A percentile compares a stretch with the other conserved stretches of the same genome.
These are phyloP conservation scores for Ilyonectria mors-panacis DNA, from an alignment of 2,329 filamentous ascomycete species.

Conservation along the genomic window DNA sequence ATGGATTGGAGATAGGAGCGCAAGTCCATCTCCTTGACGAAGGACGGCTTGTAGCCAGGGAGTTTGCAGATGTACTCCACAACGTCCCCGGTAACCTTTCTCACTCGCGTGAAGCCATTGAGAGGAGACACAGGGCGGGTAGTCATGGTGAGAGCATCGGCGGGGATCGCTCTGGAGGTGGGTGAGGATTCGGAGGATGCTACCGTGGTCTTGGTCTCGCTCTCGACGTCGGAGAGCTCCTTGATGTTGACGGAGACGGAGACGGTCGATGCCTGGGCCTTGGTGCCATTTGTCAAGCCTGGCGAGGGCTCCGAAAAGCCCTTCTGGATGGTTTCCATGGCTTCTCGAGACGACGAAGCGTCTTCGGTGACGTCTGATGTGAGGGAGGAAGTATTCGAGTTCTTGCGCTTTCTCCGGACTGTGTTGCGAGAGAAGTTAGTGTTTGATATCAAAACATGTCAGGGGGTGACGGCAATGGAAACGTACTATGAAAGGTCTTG, in stretches of 20 bases:
- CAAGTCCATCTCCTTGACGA: constrained; percentile 42
- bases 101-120: constrained; percentile 33
- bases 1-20: constrained; percentile 54
- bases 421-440: neutral
- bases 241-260: constrained; percentile 3
- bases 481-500: constrained; percentile 23
- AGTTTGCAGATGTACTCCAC: constrained; percentile 37
- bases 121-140: neutral
- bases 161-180: neutral
- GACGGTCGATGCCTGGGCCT: no score
- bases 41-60: constrained; percentile 40
- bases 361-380: constrained; percentile 12
- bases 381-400: constrained; percentile 19
- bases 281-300: neutral
- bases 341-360: neutral
- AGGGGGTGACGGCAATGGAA: neutral
- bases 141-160: constrained; percentile 21
- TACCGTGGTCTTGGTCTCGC: constrained; percentile 20
- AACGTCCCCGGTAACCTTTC: constrained; percentile 35
- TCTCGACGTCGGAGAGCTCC: constrained; percentile 17
- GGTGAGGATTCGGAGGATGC: neutral
- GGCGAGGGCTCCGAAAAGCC: constrained; percentile 4
- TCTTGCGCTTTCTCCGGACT: constrained; percentile 27
- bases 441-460: neutral
- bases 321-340: constrained; percentile 20